Base-by-base conservation (phyloP, 179 eudicot species). In the Amaranthus tricolor region DNA sequence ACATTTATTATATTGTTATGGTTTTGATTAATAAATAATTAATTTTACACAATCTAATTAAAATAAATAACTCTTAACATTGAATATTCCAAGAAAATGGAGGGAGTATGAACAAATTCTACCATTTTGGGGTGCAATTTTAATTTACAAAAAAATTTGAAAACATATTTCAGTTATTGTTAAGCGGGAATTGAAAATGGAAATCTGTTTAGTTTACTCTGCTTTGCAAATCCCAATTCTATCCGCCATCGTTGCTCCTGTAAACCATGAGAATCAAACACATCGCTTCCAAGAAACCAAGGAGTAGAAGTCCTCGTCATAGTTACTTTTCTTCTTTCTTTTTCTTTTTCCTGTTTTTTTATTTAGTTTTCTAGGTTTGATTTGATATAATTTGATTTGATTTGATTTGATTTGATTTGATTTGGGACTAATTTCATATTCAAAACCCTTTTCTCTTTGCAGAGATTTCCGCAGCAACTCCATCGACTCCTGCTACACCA, bases 181-280 rank as follows among this genome's bases (percentile, higher is more conserved):
- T 31, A 31, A 31, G 40, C 40, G 40, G 40, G 40, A 31, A 31
- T 31, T 31, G 40, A 31, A 31, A 31, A 31, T 31, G 40, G 40
- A 31, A 31, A 31, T 31, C 40, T 31, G 40, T 31, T 31, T 31
- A 31, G 40, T 31, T 31, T 31, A 31, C 40, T 31, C 40, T 31
- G 40, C 40, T 31, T 1, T 31, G 40, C 40, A 31, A 31, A 1
- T 31, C 40, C 40, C 40, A 31, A 31, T 31, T 31, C 40, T 31
- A 31, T 31, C 40, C 40, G 40, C 40, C 40, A 31, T 31, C 3
- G 40, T 64, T 64, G 7, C 50, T 24, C 44, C 7, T 24, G 31
- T 4, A 44, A 67, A 16, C 9, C 70, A 73, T 73, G 76, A 73
- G 76, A 73, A 17, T 62, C 47, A 73, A 73, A 24, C 76, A 73